Percentiles rank a stretch among this genome's conserved stretches.
These are phyloP conservation scores for Laburnicola sp. DNA, from an alignment of 2,329 filamentous ascomycete genomes.

Conservation along the genomic window DNA sequence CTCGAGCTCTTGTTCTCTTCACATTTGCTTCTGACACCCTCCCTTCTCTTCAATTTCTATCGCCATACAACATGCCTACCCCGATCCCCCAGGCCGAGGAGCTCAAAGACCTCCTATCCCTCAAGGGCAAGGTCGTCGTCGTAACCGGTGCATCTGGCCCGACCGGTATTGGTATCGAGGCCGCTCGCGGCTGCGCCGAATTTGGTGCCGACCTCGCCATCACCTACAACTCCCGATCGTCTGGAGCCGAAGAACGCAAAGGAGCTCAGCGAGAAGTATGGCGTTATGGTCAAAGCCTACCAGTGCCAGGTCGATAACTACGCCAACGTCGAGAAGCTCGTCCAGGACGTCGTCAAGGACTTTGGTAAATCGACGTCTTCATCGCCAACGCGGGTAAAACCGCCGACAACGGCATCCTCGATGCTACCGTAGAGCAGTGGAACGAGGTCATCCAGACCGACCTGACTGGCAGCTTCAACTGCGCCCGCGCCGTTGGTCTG, in stretches of 20 bases:
- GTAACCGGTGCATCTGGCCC: conserved; percentile 62
- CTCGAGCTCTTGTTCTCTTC: conserved; percentile 22
- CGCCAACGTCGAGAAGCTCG: conserved; percentile 59
- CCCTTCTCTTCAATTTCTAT: conserved; percentile 16
- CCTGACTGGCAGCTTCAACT: conserved; percentile 84
- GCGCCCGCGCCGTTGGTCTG: conserved; percentile 82
- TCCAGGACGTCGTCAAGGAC: conserved; percentile 65
- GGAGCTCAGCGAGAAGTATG: conserved; percentile 62
- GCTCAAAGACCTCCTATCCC: conserved; percentile 60
- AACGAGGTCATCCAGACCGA: conserved; percentile 83
- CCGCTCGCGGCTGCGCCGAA: conserved; percentile 66
- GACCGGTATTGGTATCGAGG: conserved; percentile 69
- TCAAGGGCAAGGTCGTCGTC: conserved; percentile 59
- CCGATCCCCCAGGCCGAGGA: conserved; percentile 59
- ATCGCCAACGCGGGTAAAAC: conserved; percentile 73
- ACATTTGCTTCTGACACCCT: conserved; percentile 11
- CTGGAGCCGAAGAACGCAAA: conserved; percentile 68
- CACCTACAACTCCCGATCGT: conserved; percentile 66
- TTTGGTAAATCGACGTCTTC: conserved; percentile 71
- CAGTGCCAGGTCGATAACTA: conserved; percentile 64
- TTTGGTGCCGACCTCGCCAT: conserved; percentile 66
- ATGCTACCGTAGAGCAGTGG: conserved; percentile 70
- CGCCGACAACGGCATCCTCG: conserved; percentile 68
- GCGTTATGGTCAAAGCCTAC: conserved; percentile 69
- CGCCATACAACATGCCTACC: conserved; percentile 56